These are phyloP conservation scores for Cercis canadensis DNA, from an alignment of 306 rosid genomes.

Conservation along the genomic window DNA sequence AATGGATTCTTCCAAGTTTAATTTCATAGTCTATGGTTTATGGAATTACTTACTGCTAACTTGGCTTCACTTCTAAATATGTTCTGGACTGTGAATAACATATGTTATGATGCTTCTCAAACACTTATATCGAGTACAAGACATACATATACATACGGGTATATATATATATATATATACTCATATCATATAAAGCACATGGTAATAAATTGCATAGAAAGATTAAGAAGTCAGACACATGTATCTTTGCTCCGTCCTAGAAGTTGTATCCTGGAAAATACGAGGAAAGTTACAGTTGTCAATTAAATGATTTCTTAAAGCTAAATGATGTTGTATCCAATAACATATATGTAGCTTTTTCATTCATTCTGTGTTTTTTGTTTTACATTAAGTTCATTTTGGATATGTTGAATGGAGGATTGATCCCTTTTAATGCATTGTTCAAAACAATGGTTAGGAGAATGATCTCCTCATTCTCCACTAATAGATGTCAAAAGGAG, in stretches of 20 bases:
- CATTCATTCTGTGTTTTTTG: slow-evolving; percentile 7
- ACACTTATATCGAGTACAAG: background rate
- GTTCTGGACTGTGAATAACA: too few relatives aligned
- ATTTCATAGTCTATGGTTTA: too few relatives aligned
- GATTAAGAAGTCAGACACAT: slow-evolving; percentile 72
- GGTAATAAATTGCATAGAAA: slow-evolving; percentile 62
- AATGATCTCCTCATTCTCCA: slow-evolving; percentile 70
- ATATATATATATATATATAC: background rate
- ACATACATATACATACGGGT: too few relatives aligned
- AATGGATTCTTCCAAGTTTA: too few relatives aligned
- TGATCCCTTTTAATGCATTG: slow-evolving; percentile 79
- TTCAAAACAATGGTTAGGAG: slow-evolving; percentile 57
- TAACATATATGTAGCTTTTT: background rate
- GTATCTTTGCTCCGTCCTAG: slow-evolving; percentile 69
- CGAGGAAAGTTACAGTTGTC: slow-evolving; percentile 58
- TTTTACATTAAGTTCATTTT: slow-evolving; percentile 88
- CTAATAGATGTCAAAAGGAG: slow-evolving; percentile 4
- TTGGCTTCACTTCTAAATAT: too few relatives aligned
- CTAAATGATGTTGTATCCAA: background rate
- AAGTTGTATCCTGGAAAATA: slow-evolving; percentile 92
- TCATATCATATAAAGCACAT: slow-evolving; percentile 29
- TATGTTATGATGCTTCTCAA: background rate
- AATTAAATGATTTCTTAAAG: slow-evolving; percentile 26
- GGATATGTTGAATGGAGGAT: too few relatives aligned
- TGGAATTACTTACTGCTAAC: too few relatives aligned